phyloP scores from a whole-genome alignment of 192 early-diverging fungal genomes.

The Backusella westeae region DNA sequence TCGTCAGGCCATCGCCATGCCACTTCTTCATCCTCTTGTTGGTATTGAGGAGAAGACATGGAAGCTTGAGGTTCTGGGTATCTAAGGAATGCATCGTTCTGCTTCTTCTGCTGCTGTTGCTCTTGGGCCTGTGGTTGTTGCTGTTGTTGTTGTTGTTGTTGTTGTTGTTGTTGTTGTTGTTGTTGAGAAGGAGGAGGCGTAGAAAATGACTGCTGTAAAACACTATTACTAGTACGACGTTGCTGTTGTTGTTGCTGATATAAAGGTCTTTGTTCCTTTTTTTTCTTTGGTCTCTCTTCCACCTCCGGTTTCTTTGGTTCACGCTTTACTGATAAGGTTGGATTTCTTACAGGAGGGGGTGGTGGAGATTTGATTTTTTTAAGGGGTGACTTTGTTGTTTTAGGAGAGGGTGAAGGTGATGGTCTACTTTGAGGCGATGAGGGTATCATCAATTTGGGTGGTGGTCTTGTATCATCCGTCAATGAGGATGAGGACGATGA shows the following conservation, averaged over 20 bases:
- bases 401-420: background rate
- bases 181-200: slow-evolving; percentile 1
- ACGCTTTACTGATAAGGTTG: slow-evolving; percentile 1
- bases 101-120: background rate
- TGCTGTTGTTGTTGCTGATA: background rate
- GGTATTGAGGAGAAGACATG: background rate
- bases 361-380: background rate
- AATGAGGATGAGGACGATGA: background rate
- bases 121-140: background rate
- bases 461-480: background rate
- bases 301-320: background rate
- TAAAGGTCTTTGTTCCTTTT: background rate
- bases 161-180: background rate
- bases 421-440: background rate
- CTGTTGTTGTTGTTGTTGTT: background rate
- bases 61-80: background rate
- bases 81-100: background rate
- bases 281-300: no score
- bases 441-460: background rate
- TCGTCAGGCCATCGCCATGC: slow-evolving; percentile 13
- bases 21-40: background rate
- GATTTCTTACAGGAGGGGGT: slow-evolving; percentile 2
- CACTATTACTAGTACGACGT: background rate
- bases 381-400: background rate
- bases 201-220: slow-evolving; percentile 3